A percentile compares a stretch with the other conserved stretches of the same genome.
Evolutionary conservation across 345 rosid genomes (phyloP).

Genomic region (Ceriops tagal): DNA sequence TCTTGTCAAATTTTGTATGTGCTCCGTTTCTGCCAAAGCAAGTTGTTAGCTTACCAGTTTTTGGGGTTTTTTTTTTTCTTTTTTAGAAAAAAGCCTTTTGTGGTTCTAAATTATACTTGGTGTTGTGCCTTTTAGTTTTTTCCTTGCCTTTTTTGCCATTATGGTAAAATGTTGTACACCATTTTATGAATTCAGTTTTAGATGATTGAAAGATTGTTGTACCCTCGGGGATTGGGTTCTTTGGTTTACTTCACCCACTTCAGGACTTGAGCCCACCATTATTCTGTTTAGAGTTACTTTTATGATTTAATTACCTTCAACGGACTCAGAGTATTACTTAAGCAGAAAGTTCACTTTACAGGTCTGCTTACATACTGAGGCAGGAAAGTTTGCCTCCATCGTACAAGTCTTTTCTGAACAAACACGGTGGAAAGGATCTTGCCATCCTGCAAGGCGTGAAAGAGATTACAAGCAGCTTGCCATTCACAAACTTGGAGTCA

Average conservation of each 20-base stretch:
- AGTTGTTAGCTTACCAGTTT: not conserved
- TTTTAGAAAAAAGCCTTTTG: too few species aligned
- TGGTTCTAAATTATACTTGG: too few species aligned
- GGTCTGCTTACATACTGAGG: constrained; percentile 90
- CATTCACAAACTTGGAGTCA: constrained; percentile 58
- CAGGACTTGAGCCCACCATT: not conserved
- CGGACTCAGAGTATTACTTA: constrained; percentile 7
- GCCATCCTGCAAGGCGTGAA: constrained; percentile 71
- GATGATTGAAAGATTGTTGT: too few species aligned
- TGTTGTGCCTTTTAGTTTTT: too few species aligned
- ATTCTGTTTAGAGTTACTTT: not conserved
- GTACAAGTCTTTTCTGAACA: constrained; percentile 82
- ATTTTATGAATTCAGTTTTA: too few species aligned
- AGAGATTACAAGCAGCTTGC: constrained; percentile 61
- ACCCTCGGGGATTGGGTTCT: too few species aligned
- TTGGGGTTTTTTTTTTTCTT: too few species aligned
- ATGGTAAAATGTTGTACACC: too few species aligned
- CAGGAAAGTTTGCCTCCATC: constrained; percentile 88
- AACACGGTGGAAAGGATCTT: constrained; percentile 79
- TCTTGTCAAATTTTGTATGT: constrained; percentile 90
- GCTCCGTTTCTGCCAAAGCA: constrained; percentile 3
- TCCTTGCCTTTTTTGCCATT: too few species aligned
- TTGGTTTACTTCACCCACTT: too few species aligned
- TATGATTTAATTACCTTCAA: constrained; percentile 4
- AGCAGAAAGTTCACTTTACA: constrained; percentile 27